phyloP scores from a whole-genome alignment of 2,329 filamentous ascomycete genomes.

The Akanthomyces dipterigenus region DNA sequence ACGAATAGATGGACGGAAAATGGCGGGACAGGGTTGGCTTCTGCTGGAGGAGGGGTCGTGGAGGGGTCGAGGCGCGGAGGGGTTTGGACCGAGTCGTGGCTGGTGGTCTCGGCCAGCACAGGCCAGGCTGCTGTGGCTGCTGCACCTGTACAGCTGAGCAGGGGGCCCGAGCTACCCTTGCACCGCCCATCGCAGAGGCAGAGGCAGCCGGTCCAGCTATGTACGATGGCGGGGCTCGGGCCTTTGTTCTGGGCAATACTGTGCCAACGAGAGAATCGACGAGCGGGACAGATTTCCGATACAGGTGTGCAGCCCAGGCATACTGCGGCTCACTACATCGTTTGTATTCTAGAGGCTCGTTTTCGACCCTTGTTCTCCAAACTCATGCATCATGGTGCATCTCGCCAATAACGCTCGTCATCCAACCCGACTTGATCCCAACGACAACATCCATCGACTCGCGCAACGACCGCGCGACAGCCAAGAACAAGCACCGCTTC shows the following conservation, averaged over 20 bases:
- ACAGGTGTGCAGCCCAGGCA: too few relatives aligned
- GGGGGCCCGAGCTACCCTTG: background rate
- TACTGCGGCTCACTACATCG: background rate
- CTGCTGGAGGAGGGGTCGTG: background rate
- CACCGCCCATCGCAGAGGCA: background rate
- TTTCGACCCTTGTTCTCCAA: too few relatives aligned
- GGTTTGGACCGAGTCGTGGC: background rate
- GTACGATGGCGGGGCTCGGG: background rate
- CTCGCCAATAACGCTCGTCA: too few relatives aligned
- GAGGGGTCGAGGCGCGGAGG: background rate
- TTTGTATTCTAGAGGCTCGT: background rate
- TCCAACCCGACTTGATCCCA: too few relatives aligned
- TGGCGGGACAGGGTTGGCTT: background rate
- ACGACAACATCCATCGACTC: too few relatives aligned
- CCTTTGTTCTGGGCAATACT: background rate
- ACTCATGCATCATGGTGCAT: too few relatives aligned
- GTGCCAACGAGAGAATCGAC: background rate
- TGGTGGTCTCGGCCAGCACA: background rate
- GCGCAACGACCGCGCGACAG: background rate
- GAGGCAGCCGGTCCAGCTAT: background rate
- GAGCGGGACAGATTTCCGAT: background rate
- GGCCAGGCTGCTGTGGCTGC: background rate
- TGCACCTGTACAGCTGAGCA: background rate
- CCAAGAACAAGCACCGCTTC: background rate
- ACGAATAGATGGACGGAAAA: too few relatives aligned